phyloP scores from a whole-genome alignment of 129 eudicot species.

The Tagetes patula region DNA sequence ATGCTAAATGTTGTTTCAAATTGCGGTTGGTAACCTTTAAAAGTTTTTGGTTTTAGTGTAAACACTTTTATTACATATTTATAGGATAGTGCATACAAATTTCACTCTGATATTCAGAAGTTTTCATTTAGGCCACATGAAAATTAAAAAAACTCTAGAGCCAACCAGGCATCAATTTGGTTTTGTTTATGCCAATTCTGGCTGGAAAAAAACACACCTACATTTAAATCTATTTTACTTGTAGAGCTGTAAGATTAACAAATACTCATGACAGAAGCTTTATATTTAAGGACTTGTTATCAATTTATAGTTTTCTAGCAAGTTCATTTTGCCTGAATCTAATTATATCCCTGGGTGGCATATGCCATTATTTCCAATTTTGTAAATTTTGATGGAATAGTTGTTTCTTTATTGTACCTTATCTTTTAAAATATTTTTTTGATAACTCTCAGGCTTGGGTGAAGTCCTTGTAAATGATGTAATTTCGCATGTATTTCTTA shows the following conservation, averaged over 20 bases:
- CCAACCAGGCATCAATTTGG: not conserved
- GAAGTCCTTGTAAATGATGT: constrained; percentile 90
- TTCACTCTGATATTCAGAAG: not conserved
- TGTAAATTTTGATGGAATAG: not conserved
- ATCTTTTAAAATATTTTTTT: constrained; percentile 22
- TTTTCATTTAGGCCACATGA: not conserved
- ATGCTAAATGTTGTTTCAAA: constrained; percentile 72
- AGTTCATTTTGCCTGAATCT: no score
- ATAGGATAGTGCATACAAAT: not conserved
- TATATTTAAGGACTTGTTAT: not conserved
- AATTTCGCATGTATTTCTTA: constrained; percentile 75
- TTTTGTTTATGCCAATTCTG: not conserved
- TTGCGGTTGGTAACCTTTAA: constrained; percentile 52
- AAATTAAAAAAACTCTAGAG: not conserved
- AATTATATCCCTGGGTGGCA: not conserved
- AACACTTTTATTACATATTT: constrained; percentile 8
- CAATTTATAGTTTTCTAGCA: not conserved
- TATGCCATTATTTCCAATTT: not conserved
- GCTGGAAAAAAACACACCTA: not conserved
- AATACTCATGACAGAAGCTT: not conserved
- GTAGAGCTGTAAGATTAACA: not conserved
- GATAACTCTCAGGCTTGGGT: constrained; percentile 67
- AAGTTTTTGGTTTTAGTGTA: constrained; percentile 1
- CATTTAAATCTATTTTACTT: not conserved
- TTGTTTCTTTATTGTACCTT: constrained; percentile 7